Evolutionary conservation across 1,139 yeast species (phyloP).

Genomic region (Scheffersomyces parashehatae): DNA sequence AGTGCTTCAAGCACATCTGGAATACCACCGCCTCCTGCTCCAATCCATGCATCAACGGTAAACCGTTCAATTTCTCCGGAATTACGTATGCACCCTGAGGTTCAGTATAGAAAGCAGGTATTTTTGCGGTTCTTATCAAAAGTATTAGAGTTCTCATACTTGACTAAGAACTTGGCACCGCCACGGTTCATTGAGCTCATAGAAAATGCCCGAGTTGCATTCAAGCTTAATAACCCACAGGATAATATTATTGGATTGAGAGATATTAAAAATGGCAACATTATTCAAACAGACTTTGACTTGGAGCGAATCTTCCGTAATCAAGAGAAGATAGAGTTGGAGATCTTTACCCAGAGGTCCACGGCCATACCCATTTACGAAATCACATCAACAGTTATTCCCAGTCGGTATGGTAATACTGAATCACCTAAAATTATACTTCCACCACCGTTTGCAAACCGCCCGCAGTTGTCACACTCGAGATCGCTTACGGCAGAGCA

Average conservation of each 20-base stretch:
- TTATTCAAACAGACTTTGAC: slow-evolving; percentile 34
- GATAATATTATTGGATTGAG: slow-evolving; percentile 14
- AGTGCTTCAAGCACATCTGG: slow-evolving; percentile 2
- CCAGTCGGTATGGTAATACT: slow-evolving; percentile 15
- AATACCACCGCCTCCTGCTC: slow-evolving; percentile 3
- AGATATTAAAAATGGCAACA: slow-evolving; percentile 17
- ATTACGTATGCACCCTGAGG: neutral
- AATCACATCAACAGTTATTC: slow-evolving; percentile 32
- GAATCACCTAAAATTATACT: slow-evolving; percentile 25
- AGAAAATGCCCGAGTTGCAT: slow-evolving; percentile 71
- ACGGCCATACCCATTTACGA: slow-evolving; percentile 39
- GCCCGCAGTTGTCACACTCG: slow-evolving; percentile 11
- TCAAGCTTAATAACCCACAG: slow-evolving; percentile 30
- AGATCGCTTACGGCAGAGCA: slow-evolving; percentile 2
- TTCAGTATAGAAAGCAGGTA: slow-evolving; percentile 21
- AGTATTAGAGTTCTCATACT: slow-evolving; percentile 57
- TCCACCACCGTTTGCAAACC: slow-evolving; percentile 32
- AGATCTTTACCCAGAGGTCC: slow-evolving; percentile 33
- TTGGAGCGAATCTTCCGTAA: slow-evolving; percentile 35
- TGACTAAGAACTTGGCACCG: slow-evolving; percentile 61
- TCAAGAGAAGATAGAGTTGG: slow-evolving; percentile 33
- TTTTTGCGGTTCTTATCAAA: slow-evolving; percentile 42
- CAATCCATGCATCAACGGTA: neutral
- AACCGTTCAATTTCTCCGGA: neutral
- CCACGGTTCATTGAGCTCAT: slow-evolving; percentile 68